Base-by-base conservation (phyloP, 2,329 filamentous ascomycete species). In the Ceratocystis cubensis region DNA sequence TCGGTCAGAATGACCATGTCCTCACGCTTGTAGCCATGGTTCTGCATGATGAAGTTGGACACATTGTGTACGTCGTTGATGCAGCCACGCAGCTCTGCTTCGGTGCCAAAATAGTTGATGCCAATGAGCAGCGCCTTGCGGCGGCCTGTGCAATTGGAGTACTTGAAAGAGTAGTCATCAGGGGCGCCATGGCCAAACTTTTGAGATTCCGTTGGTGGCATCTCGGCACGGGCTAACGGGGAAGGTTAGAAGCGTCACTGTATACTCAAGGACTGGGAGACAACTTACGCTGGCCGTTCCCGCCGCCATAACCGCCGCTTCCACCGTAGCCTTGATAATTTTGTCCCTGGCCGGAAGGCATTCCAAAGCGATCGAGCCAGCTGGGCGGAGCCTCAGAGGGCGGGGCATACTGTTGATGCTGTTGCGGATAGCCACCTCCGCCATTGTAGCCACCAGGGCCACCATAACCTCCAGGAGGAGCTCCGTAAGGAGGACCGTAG, bases 61-160 rank as follows among this genome's bases (percentile, higher is more conserved):
- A 91, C 83, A 73, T 91, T 91, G 76, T 87, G 85, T 44, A 88
- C 86, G 74, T 91, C 88, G 76, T 91, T 91, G 80, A 91, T 89
- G 75, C 88, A 91, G 56, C 88, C 88, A 68, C 84, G 80, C 65
- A 91, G 81, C 78, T 89, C 86, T 62, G 84, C 87, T 25, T 84
- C 76, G 73, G 88, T 85, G 64, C 85, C 84, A 71, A 90, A 87
- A 78, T 91, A 91, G 79, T 91, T 91, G 79, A 91, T 89, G 64
- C 88, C 88, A 69, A 91, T 89, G 66, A 91, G 77, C 66, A 91
- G 77, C 6, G 88, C 88, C 78, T 89, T 90, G 72, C 88, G 81
- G 70, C 81, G 82, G 64, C 88, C 88, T 5, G 84, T 86, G 74
- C 88, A 91, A 73, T 86, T 84, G 66, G 85, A 88, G 78, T 89